Percentiles rank a stretch among this genome's conserved stretches.
These are phyloP conservation scores for Ganoderma boninense DNA, from an alignment of 1,284 basidiomycete species.

Conservation along the genomic window DNA sequence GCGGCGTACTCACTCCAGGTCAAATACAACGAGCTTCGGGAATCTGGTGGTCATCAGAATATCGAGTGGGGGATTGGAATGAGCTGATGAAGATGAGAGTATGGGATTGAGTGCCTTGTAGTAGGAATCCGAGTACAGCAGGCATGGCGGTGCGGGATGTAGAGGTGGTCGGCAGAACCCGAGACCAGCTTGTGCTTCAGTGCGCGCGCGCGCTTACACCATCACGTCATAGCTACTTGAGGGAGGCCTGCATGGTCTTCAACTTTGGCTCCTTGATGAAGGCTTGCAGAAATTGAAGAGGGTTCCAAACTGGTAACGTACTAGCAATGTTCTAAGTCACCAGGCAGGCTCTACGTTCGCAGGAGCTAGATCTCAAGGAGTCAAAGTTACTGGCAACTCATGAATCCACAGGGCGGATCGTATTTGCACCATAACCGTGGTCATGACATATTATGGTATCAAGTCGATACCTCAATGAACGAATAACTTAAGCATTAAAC, in stretches of 20 bases:
- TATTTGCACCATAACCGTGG: background rate
- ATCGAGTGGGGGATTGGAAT: background rate
- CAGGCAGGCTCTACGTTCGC: too few relatives aligned
- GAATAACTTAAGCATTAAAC: background rate
- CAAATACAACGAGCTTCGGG: slow-evolving; percentile 83
- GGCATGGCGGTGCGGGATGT: background rate
- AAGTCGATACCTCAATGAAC: background rate
- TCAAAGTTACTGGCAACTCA: too few relatives aligned
- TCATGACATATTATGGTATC: background rate
- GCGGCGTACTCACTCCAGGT: slow-evolving; percentile 71
- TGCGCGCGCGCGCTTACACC: too few relatives aligned
- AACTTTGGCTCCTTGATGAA: too few relatives aligned
- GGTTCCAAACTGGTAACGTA: too few relatives aligned
- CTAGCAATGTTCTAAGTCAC: too few relatives aligned
- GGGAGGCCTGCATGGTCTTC: too few relatives aligned
- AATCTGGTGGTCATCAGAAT: slow-evolving; percentile 47
- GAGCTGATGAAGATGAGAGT: background rate
- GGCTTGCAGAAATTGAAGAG: too few relatives aligned
- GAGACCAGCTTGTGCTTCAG: background rate
- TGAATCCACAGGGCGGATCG: too few relatives aligned
- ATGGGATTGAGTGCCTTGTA: background rate
- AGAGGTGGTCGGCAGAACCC: background rate
- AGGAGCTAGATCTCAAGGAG: too few relatives aligned
- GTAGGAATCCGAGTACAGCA: slow-evolving; percentile 9
- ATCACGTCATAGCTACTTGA: too few relatives aligned